Base-by-base conservation (phyloP, 371 early-diverging fungal genomes). In the Phascolomyces articulosus region DNA sequence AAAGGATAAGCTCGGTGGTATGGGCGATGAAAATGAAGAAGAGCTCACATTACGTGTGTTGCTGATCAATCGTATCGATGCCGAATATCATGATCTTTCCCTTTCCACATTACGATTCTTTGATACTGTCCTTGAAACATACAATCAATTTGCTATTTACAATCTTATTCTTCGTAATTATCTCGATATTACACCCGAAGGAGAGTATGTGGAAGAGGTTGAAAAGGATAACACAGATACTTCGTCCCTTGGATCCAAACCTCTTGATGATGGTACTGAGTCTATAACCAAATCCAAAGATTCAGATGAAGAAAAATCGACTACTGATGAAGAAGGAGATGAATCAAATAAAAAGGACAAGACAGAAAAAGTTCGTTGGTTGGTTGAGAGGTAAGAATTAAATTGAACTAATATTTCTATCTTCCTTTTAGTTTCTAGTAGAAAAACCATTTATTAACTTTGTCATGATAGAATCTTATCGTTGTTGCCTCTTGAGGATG, bases 161-260 rank as follows among this genome's bases (percentile, higher is more conserved):
- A 86, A 85, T 53, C 72, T 89, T 9, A 83, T 87, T 1, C 77
- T 89, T n/a, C 76, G 87, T 51, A 88, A 89, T 58, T 88, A 85
- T 64, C 44, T 76, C 3, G 83, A 79, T 61, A 77, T 77, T 20
- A 71, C 72, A 3, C 74, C 79, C 0, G 78, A 78, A 15, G 81
- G 78, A 13, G 77, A 80, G n/a, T 78, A 78, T 29, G 66, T 74
- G 40, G 78, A 76, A n/a, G 78, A 75, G 4, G 26, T 55, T 0
- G 58, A 59, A 49, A 53, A 62, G 28, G 71, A 72, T 59, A 44
- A 40, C 11, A 75, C 75, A n/a, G 78, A 78, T 44, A 70, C 70
- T 9, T 78, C 79, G 1, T 78, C 75, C 1, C n/a, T 79, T 2
- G 72, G 73, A 28, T 76, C 80, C 2, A 80, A 74, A 13, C 65